Base-by-base conservation (phyloP, 441 rosid species). In the Populus hybrid region DNA sequence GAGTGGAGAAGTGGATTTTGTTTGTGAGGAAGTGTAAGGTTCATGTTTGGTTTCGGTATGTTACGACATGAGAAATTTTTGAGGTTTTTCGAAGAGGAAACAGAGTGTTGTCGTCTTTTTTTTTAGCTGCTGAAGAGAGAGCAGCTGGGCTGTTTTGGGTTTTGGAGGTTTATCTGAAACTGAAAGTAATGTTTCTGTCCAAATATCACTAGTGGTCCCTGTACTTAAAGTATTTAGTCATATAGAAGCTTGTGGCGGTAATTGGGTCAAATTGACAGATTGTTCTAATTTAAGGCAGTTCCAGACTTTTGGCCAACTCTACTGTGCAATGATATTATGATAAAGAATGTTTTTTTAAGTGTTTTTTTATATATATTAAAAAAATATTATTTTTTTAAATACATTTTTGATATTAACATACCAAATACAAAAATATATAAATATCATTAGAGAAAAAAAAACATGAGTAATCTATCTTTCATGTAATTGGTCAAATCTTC, bases 1-100 rank as follows among this genome's bases (percentile, higher is more conserved):
- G 90, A 75, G 24, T 77, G 81, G 74, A 89, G 80, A 73, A 88
- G 85, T 26, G 88, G 88, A 68, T 85, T 85, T 30, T 81, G 87
- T 63, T 76, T 84, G 87, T 69, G 78, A 42, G 85, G 30, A 61
- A 81, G 34, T 34, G 28, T 26, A 21, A 70, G 73, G 73, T 84
- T 78, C 81, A 84, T 81, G 68, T 8, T 54, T 32, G 36, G 4
- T 8, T 72, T 50, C 73, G 71, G 3, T 54, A 54, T 36, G 32
- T 69, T 38, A 21, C 64, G 8, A 23, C 69, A 69, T 69, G n/a
- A 30, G 73, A 77, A 64, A 20, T 11, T 12, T 65, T 32, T 14
- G 32, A 26, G 40, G 18, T 64, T 64, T 74, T 14, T 46, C 57
- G 57, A 36, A 36, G 57, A 63, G 59, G 35, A 24, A 72, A 14